A percentile compares a stretch with the other conserved stretches of the same genome.
These are phyloP conservation scores for Nemania diffusa DNA, from an alignment of 2,329 filamentous ascomycete species.

Conservation along the genomic window DNA sequence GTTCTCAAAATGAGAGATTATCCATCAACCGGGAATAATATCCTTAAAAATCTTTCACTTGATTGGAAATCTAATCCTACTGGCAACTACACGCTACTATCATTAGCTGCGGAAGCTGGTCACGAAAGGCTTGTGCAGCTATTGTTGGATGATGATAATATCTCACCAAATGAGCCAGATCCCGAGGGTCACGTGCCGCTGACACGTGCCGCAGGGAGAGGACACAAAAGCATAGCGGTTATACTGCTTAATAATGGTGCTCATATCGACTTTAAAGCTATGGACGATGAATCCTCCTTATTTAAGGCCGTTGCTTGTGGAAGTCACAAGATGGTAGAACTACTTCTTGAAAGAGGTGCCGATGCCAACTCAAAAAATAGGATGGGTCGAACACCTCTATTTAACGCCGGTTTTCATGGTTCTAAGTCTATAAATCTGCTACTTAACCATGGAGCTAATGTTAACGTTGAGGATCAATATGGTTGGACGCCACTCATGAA, in stretches of 20 bases:
- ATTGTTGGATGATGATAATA: conserved; percentile 34
- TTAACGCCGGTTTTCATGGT: too few species aligned
- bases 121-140: neutral
- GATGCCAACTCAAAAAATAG: neutral
- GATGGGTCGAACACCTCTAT: neutral
- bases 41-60: neutral
- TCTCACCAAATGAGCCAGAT: neutral
- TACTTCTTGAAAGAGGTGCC: conserved; percentile 19
- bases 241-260: conserved; percentile 3
- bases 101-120: neutral
- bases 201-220: accelerated
- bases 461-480: neutral
- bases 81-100: neutral
- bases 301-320: neutral
- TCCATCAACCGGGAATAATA: neutral
- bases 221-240: neutral
- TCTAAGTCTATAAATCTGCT: too few species aligned
- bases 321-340: neutral
- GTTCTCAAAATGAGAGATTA: neutral
- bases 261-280: neutral
- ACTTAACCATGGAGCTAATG: neutral
- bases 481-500: neutral
- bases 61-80: neutral
- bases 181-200: neutral
- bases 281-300: neutral